Evolutionary conservation across 2,329 filamentous ascomycete genomes (phyloP).

Genomic region (Talaromyces sp.): DNA sequence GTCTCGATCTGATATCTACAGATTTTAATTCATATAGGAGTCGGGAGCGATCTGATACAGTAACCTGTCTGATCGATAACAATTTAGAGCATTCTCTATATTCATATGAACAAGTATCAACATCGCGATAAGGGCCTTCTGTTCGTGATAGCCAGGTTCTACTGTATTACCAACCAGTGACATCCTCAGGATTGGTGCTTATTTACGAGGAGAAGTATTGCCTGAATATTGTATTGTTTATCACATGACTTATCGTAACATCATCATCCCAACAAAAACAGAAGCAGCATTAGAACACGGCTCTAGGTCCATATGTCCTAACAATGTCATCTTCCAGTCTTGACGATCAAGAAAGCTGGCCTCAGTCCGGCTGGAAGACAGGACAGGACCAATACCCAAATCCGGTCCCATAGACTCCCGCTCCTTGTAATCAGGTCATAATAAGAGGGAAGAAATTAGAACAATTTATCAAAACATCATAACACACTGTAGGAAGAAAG

Average conservation of each 20-base stretch:
- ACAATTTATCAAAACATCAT: conserved; percentile 20
- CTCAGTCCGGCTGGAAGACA: conserved; percentile 13
- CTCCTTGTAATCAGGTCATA: conserved; percentile 10
- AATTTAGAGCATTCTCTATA: too few species aligned
- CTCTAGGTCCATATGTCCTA: background rate
- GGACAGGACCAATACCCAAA: conserved; percentile 1
- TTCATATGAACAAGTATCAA: too few species aligned
- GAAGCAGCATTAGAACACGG: background rate
- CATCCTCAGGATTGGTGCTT: too few species aligned
- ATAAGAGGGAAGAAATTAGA: conserved; percentile 10
- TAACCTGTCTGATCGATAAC: too few species aligned
- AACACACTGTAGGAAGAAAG: conserved; percentile 21
- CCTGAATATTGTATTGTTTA: background rate
- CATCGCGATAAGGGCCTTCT: too few species aligned
- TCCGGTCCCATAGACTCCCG: conserved; percentile 9
- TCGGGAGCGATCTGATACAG: too few species aligned
- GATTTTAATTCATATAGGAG: too few species aligned
- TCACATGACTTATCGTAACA: conserved; percentile 16
- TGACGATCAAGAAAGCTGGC: background rate
- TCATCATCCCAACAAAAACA: conserved; percentile 10
- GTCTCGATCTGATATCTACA: too few species aligned
- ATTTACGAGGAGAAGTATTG: background rate
- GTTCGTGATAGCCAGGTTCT: too few species aligned
- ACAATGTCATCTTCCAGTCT: background rate
- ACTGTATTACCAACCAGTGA: too few species aligned